Percentiles rank a stretch among this genome's conserved stretches.
Evolutionary conservation across 805 yeast species (phyloP).

Genomic region (Ogataea sp.): DNA sequence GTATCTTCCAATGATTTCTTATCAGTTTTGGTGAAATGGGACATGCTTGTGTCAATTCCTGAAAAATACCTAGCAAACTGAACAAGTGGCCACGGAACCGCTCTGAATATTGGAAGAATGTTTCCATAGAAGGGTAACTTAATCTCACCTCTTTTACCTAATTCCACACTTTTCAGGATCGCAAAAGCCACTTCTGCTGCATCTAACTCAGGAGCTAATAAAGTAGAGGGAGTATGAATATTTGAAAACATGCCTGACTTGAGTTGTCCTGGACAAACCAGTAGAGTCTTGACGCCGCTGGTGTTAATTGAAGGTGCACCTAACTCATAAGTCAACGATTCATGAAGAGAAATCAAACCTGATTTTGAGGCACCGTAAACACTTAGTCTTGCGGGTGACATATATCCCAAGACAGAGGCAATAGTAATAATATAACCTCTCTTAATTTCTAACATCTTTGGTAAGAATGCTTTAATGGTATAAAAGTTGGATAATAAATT

Average conservation of each 20-base stretch:
- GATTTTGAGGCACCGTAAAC: conserved; percentile 90
- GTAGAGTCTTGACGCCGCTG: conserved; percentile 57
- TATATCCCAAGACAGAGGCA: conserved; percentile 77
- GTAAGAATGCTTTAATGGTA: conserved; percentile 63
- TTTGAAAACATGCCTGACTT: conserved; percentile 66
- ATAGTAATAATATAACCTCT: conserved; percentile 77
- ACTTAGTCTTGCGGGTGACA: conserved; percentile 72
- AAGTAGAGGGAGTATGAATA: conserved; percentile 62
- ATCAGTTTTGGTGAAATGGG: conserved; percentile 11
- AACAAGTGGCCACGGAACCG: conserved; percentile 64
- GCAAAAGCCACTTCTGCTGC: conserved; percentile 56
- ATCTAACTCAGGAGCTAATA: conserved; percentile 78
- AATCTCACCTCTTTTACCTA: conserved; percentile 62
- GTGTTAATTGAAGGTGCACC: conserved; percentile 40
- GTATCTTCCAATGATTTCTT: not conserved
- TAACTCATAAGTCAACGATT: conserved; percentile 64
- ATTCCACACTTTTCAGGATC: conserved; percentile 46
- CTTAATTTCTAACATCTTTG: conserved; percentile 51
- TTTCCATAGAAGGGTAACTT: conserved; percentile 72
- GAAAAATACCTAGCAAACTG: conserved; percentile 46
- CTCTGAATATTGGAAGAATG: conserved; percentile 62
- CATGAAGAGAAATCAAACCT: conserved; percentile 79
- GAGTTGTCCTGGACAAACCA: conserved; percentile 85
- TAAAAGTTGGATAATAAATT: conserved; percentile 67
- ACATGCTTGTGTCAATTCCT: conserved; percentile 55